phyloP scores from a whole-genome alignment of 2,329 filamentous ascomycete genomes.

The Aspergillus pseudotamarii region DNA sequence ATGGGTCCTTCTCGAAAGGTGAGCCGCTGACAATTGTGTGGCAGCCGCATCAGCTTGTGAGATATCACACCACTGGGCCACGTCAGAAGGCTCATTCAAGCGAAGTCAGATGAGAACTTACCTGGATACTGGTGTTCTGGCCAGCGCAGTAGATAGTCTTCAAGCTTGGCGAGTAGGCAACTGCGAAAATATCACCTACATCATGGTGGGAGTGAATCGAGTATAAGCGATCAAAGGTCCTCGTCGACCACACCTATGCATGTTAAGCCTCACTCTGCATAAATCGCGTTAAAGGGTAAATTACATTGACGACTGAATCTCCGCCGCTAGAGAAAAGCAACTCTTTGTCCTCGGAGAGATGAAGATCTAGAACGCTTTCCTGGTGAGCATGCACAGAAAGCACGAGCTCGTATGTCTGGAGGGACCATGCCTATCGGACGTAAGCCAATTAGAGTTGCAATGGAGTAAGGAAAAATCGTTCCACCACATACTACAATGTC shows the following conservation, averaged over 20 bases:
- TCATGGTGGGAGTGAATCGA: constrained; percentile 93
- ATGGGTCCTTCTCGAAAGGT: constrained; percentile 77
- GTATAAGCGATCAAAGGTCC: constrained; percentile 74
- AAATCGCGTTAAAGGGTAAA: background rate
- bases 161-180: constrained; percentile 79
- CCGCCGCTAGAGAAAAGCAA: constrained; percentile 91
- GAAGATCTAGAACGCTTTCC: constrained; percentile 84
- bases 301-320: constrained; percentile 85
- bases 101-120: constrained; percentile 25
- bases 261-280: constrained; percentile 11
- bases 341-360: constrained; percentile 71
- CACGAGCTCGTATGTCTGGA: constrained; percentile 82
- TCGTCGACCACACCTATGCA: constrained; percentile 74
- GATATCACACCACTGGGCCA: constrained; percentile 72
- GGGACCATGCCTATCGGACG: constrained; percentile 69
- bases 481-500: constrained; percentile 70
- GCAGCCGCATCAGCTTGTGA: constrained; percentile 64
- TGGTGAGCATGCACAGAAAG: constrained; percentile 83
- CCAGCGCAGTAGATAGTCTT: constrained; percentile 88
- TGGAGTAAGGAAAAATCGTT: background rate
- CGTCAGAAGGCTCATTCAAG: background rate
- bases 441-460: constrained; percentile 17
- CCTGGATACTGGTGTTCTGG: constrained; percentile 90
- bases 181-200: constrained; percentile 92
- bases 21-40: constrained; percentile 65